A percentile compares a stretch with the other conserved stretches of the same genome.
These are phyloP conservation scores for Rachicladosporium sp. DNA, from an alignment of 2,329 filamentous ascomycete species.

Conservation along the genomic window DNA sequence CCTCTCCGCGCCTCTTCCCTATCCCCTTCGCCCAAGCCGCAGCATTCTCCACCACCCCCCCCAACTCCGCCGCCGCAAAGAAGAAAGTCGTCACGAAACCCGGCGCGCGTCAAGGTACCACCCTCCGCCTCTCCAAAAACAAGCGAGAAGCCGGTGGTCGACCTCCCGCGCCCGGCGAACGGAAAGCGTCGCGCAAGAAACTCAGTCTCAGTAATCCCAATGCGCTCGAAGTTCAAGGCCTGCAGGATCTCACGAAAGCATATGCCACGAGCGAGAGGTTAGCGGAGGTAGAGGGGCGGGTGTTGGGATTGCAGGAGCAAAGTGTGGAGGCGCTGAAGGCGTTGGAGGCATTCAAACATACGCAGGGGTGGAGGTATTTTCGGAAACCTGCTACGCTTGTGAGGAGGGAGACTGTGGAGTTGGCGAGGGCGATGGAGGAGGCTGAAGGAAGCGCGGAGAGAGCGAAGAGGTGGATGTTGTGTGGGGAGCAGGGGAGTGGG, in stretches of 20 bases:
- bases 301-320: conserved; percentile 56
- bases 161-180: conserved; percentile 52
- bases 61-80: conserved; percentile 15
- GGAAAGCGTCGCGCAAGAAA: conserved; percentile 75
- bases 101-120: conserved; percentile 12
- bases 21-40: conserved; percentile 7
- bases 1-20: conserved; percentile 4
- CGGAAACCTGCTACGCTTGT: conserved; percentile 67
- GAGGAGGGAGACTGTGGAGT: conserved; percentile 61
- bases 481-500: conserved; percentile 61
- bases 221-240: conserved; percentile 61
- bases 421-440: conserved; percentile 41
- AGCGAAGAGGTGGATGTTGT: conserved; percentile 46
- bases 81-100: conserved; percentile 17
- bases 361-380: conserved; percentile 81
- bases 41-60: conserved; percentile 23
- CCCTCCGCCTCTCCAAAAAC: conserved; percentile 20
- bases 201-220: conserved; percentile 92
- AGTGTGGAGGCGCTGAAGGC: conserved; percentile 69
- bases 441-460: conserved; percentile 21
- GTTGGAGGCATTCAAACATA: conserved; percentile 82
- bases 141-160: conserved; percentile 14
- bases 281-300: conserved; percentile 44
- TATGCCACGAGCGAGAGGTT: conserved; percentile 28
- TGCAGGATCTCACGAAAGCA: conserved; percentile 48